Evolutionary conservation across 495 filamentous ascomycete genomes (phyloP).

Genomic region (Tetracladium marchalianum): DNA sequence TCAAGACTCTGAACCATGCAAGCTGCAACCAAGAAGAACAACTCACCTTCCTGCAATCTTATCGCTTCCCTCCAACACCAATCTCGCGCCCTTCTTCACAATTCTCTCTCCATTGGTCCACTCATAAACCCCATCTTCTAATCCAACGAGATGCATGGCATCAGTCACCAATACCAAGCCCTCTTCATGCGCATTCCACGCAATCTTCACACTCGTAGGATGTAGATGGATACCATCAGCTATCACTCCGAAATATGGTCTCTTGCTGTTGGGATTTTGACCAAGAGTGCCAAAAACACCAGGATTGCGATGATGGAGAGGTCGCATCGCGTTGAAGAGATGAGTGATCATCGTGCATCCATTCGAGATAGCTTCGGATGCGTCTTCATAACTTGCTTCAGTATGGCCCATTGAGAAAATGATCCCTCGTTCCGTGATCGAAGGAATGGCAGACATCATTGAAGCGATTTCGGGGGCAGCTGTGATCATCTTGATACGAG

Average conservation of each 20-base stretch:
- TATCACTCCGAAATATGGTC: slow-evolving; percentile 57
- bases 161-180: slow-evolving; percentile 61
- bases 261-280: slow-evolving; percentile 28
- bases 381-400: slow-evolving; percentile 68
- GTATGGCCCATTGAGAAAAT: slow-evolving; percentile 73
- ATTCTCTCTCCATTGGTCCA: slow-evolving; percentile 71
- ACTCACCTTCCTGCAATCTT: slow-evolving; percentile 60
- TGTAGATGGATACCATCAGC: slow-evolving; percentile 60
- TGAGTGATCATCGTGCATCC: slow-evolving; percentile 83
- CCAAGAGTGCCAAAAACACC: slow-evolving; percentile 73
- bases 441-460: slow-evolving; percentile 51
- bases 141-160: slow-evolving; percentile 55
- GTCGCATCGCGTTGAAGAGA: slow-evolving; percentile 84
- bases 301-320: slow-evolving; percentile 75
- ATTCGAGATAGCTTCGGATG: slow-evolving; percentile 49
- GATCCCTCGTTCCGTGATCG: slow-evolving; percentile 49
- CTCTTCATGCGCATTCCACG: slow-evolving; percentile 48
- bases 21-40: neutral
- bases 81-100: slow-evolving; percentile 51
- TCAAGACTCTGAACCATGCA: neutral
- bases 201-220: slow-evolving; percentile 51
- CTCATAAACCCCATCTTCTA: slow-evolving; percentile 66
- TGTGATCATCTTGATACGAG: slow-evolving; percentile 61
- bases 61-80: slow-evolving; percentile 60
- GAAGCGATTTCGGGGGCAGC: slow-evolving; percentile 66